These are phyloP conservation scores for Penicillium sumatraense DNA, from an alignment of 2,329 filamentous ascomycete genomes.

Conservation along the genomic window DNA sequence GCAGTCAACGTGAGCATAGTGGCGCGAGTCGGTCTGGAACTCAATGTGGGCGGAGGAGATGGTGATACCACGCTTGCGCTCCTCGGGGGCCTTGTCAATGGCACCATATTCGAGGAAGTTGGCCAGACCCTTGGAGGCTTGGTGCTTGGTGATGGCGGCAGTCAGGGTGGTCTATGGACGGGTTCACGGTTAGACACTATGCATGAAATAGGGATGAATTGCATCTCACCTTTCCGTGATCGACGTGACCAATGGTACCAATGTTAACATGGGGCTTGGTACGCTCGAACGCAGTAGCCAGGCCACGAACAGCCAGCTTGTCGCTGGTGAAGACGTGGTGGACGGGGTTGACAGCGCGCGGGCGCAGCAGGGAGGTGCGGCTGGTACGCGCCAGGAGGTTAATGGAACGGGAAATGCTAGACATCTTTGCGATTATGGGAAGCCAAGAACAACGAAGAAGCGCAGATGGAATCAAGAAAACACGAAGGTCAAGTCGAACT, in stretches of 20 bases:
- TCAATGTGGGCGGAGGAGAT: slow-evolving; percentile 99
- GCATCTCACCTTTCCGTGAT: slow-evolving; percentile 89
- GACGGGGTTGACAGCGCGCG: slow-evolving; percentile 74
- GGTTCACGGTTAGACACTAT: slow-evolving; percentile 22
- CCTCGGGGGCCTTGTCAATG: slow-evolving; percentile 98
- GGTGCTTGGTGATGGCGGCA: slow-evolving; percentile 97
- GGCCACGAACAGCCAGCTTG: slow-evolving; percentile 55
- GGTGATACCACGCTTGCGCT: slow-evolving; percentile 99
- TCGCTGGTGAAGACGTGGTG: slow-evolving; percentile 59
- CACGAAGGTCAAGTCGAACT: slow-evolving; percentile 34
- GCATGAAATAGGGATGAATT: slow-evolving; percentile 4
- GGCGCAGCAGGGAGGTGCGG: slow-evolving; percentile 72
- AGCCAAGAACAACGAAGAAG: slow-evolving; percentile 30
- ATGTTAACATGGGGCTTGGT: slow-evolving; percentile 98
- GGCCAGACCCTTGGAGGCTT: slow-evolving; percentile 91
- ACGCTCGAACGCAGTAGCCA: slow-evolving; percentile 75
- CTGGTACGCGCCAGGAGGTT: slow-evolving; percentile 82
- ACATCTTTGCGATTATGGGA: slow-evolving; percentile 65
- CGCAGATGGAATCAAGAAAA: slow-evolving; percentile 30
- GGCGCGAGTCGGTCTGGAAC: slow-evolving; percentile 89
- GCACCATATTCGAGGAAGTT: slow-evolving; percentile 96
- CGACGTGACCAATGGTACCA: slow-evolving; percentile 98
- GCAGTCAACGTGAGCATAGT: slow-evolving; percentile 99
- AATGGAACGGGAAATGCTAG: slow-evolving; percentile 76
- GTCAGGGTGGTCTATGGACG: slow-evolving; percentile 84